These are phyloP conservation scores for Phoma herbarum DNA, from an alignment of 2,329 filamentous ascomycete genomes.

Conservation along the genomic window DNA sequence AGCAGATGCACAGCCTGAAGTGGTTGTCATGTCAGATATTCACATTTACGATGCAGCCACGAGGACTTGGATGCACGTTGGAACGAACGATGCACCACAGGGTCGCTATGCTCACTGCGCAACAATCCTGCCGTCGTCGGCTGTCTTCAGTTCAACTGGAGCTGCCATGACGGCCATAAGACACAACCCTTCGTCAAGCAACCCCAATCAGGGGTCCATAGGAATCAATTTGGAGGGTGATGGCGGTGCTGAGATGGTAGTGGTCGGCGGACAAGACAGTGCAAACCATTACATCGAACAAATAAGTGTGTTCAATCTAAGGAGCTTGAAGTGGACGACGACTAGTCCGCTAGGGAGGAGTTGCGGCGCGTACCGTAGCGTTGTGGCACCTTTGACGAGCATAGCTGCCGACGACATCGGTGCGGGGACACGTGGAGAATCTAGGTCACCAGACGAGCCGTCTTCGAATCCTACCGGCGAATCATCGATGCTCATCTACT, in stretches of 20 bases:
- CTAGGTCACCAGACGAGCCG: constrained; percentile 45
- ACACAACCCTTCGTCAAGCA: constrained; percentile 83
- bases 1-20: constrained; percentile 78
- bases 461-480: constrained; percentile 51
- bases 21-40: constrained; percentile 97
- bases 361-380: constrained; percentile 95
- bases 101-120: constrained; percentile 97
- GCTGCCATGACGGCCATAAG: constrained; percentile 87
- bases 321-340: constrained; percentile 94
- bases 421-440: constrained; percentile 60
- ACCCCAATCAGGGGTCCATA: constrained; percentile 85
- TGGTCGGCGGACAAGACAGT: constrained; percentile 95
- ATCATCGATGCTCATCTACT: constrained; percentile 91
- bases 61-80: constrained; percentile 84
- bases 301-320: constrained; percentile 96
- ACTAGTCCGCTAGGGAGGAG: constrained; percentile 88
- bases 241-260: constrained; percentile 95
- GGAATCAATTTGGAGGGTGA: constrained; percentile 89
- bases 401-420: constrained; percentile 73
- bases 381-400: constrained; percentile 82
- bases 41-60: constrained; percentile 91
- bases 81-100: constrained; percentile 82
- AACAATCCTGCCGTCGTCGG: constrained; percentile 86
- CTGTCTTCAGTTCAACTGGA: constrained; percentile 82
- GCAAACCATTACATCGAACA: constrained; percentile 99